Base-by-base conservation (phyloP, 1,139 yeast species). In the Meyerozyma guilliermondii region DNA sequence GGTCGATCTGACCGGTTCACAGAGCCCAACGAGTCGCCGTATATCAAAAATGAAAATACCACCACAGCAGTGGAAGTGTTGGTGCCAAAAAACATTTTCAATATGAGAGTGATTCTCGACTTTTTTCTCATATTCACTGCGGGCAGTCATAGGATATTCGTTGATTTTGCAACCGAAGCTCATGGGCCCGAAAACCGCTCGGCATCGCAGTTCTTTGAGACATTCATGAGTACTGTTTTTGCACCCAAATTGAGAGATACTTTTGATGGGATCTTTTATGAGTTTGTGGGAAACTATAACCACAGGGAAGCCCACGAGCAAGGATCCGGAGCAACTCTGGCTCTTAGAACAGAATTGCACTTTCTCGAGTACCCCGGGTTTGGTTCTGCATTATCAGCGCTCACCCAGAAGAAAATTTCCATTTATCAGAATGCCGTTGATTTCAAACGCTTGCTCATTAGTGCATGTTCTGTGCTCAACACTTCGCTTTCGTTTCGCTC, bases 81-180 rank as follows among this genome's bases (percentile, higher is more conserved):
- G 36, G 87, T 87, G 1, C 82, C 86, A 0, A 80, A 88, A 4
- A 81, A 81, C 53, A 76, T 88, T n/a, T 81, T 85, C 62, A 87
- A 89, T 54, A 87, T 89, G 83, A 76, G 94, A 50, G 76, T 87
- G 3, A 76, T 88, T 23, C 60, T 82, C 45, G 87, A 81, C 44
- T 76, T 78, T 40, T 76, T 83, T 27, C 71, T 83, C 40, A 63
- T 76, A 11, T 82, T 83, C 51, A 63, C 76, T 20, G 78, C 80
- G 22, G 74, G 80, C 2, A 67, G 82, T 1, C 67, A 66, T 34
- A 58, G 52, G 31, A 43, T 68, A 4, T 63, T 66, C 42, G 35
- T 48, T 3, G 52, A 56, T 39, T 53, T 54, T 35, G 38, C 48
- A 7, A 43, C 46, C 9, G 42, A 43, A 4, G 26, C 18, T n/a